phyloP scores from a whole-genome alignment of 148 eudicot genomes.

The Rhododendron kiyosumense region DNA sequence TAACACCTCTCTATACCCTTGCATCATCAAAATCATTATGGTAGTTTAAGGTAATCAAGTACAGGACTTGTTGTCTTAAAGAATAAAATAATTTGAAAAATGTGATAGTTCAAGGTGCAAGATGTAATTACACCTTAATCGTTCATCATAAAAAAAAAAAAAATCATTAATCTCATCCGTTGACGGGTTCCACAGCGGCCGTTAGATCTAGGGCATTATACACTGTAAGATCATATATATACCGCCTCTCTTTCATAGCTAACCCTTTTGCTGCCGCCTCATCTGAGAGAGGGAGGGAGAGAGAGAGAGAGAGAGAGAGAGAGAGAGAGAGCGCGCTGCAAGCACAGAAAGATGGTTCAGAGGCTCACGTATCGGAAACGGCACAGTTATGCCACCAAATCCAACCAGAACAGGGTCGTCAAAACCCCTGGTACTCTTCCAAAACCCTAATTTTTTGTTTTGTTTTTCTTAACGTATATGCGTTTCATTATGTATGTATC shows the following conservation, averaged over 20 bases:
- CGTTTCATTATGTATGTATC: background rate
- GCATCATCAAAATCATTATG: background rate
- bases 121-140: background rate
- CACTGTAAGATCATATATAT: background rate
- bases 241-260: background rate
- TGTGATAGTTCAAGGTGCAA: background rate
- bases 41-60: background rate
- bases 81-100: too few relatives aligned
- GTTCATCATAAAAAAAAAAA: background rate
- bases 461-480: background rate
- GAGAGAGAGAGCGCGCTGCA: background rate
- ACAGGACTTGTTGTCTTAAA: background rate
- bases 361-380: slow-evolving; percentile 38
- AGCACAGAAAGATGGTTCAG: slow-evolving; percentile 32
- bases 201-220: background rate
- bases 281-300: background rate
- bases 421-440: slow-evolving; percentile 37
- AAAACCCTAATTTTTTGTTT: background rate
- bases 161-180: background rate
- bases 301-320: background rate
- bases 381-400: slow-evolving; percentile 53
- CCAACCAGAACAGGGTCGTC: slow-evolving; percentile 44
- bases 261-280: background rate
- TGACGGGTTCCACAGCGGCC: background rate
- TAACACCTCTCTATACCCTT: background rate